Evolutionary conservation across 2,329 filamentous ascomycete species (phyloP).

Genomic region (Penicillium sp.): DNA sequence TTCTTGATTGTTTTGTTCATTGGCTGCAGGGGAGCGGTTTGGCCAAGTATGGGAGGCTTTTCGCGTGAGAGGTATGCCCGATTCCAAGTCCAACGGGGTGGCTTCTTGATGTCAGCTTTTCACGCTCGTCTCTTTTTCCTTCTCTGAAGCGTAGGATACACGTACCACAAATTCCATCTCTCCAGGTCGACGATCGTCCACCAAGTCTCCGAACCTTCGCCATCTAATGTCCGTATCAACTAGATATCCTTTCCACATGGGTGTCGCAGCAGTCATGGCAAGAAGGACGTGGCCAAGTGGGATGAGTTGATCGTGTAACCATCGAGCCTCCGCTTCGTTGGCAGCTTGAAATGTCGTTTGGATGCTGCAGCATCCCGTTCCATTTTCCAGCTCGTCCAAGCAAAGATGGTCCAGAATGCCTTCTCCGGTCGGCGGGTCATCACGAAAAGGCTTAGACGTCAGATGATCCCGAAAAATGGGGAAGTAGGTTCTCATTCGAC

Average conservation of each 20-base stretch:
- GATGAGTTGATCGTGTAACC: conserved; percentile 24
- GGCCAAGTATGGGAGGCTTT: background rate
- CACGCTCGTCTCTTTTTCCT: no score
- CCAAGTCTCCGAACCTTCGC: conserved; percentile 12
- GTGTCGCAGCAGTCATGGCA: conserved; percentile 24
- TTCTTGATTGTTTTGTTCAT: conserved; percentile 12
- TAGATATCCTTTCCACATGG: conserved; percentile 22
- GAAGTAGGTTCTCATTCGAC: background rate
- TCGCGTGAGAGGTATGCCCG: background rate
- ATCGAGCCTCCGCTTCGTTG: conserved; percentile 19
- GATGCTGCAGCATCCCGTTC: conserved; percentile 19
- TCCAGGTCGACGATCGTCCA: conserved; percentile 17
- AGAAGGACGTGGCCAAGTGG: conserved; percentile 19
- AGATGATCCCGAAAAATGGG: background rate
- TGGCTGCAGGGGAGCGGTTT: background rate
- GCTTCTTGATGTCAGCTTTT: background rate
- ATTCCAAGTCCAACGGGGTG: background rate
- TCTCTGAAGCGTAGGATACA: background rate
- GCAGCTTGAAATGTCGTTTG: conserved; percentile 23
- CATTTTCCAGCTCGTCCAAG: conserved; percentile 16
- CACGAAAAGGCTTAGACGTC: background rate
- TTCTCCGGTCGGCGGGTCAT: background rate
- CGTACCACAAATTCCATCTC: conserved; percentile 5
- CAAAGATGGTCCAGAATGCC: conserved; percentile 10
- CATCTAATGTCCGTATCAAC: conserved; percentile 24